Base-by-base conservation (phyloP, 2,329 filamentous ascomycete genomes). In the Colletotrichum australisinense region DNA sequence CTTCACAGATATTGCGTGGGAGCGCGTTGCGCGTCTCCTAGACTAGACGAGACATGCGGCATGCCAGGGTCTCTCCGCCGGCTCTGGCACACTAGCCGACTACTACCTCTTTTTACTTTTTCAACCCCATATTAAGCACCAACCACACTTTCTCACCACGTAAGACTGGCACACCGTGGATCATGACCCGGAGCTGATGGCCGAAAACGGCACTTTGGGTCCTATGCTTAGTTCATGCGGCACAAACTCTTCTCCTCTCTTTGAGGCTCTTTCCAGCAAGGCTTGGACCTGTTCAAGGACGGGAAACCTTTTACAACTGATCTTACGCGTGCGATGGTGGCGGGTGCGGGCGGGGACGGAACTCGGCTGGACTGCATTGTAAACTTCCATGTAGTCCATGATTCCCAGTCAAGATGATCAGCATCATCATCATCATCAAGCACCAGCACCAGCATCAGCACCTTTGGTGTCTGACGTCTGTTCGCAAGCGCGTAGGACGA, bases 1-100 rank as follows among this genome's bases (percentile, higher is more conserved):
- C 8, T 28, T 64, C 52, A 24, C 46, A 52, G 62, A 57, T 26
- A 24, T 56, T 67, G 57, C 57, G 63, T 71, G 63, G 67, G 69
- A 71, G 35, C 69, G 69, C 63, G 69, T 71, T 71, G 69, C 69
- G 63, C 69, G 66, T 72, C 65, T 72, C 66, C 16, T 55, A 69
- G 66, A 58, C 16, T 55, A 69, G 66, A 58, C 58, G 69, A 69
- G 69, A 53, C 64, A 32, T 53, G n/a, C 53, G 16, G 38, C 38
- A 42, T 42, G 16, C 38, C 42, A 38, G 46, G 38, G 14, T 32
- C 42, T 30, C 14, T 42, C 55, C 42, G 30, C 38, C 22, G 38
- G 38, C 38, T 42, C 38, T 42, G 9, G 38, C 38, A 42, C 38
- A 42, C 38, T 52, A 66, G 67, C 38, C 67, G 60, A 55, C 24